These are phyloP conservation scores for Camelina hispida DNA, from an alignment of 345 rosid species.

Conservation along the genomic window DNA sequence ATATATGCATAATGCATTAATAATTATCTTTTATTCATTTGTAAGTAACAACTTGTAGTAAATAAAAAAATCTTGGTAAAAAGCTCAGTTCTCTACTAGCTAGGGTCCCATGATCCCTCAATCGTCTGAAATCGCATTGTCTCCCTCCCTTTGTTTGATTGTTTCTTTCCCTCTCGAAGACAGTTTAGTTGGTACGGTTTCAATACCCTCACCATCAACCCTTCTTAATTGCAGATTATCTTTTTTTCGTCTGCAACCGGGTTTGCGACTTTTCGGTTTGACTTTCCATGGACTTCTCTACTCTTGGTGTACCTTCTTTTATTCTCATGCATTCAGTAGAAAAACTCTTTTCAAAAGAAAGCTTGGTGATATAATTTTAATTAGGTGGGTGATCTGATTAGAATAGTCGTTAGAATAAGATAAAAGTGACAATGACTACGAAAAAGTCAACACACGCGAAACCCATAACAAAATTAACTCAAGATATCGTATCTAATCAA, in stretches of 20 bases:
- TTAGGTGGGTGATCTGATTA: not conserved
- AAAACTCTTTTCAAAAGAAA: not conserved
- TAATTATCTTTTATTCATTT: constrained; percentile 11
- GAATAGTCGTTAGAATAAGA: not conserved
- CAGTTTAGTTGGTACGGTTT: not conserved
- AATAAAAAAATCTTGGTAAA: not conserved
- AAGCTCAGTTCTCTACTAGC: not conserved
- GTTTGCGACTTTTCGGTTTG: not conserved
- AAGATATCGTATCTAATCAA: not conserved
- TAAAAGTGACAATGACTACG: not conserved
- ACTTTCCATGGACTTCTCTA: not conserved
- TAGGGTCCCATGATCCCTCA: not conserved
- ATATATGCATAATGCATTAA: not conserved
- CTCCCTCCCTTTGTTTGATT: not conserved
- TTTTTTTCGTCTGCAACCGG: not conserved
- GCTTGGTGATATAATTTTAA: not conserved
- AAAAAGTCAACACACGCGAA: not conserved
- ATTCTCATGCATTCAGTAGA: not conserved
- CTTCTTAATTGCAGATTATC: not conserved
- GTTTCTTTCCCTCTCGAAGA: not conserved
- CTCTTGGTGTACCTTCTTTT: not conserved
- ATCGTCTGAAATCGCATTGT: not conserved
- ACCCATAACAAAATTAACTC: not conserved
- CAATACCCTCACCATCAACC: not conserved
- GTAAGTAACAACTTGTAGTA: not conserved